Conservation (phyloP, 1,139 yeast genomes). For the Protomyces inundatus region DNA sequence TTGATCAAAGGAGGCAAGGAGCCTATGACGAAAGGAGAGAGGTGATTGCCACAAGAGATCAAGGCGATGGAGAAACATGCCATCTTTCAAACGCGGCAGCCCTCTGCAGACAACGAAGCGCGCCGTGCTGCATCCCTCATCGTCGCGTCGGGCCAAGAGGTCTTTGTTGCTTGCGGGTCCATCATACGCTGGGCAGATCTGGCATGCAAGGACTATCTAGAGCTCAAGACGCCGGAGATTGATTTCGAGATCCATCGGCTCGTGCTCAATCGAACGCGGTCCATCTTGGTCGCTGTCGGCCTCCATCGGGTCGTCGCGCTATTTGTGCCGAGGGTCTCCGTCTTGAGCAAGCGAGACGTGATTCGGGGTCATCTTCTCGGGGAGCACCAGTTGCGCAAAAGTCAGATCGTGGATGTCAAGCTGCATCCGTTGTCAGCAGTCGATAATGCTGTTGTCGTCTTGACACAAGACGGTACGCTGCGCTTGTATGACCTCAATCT, state of each 20-base stretch:
- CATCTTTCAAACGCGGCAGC: no score
- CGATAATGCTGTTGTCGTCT: constrained; percentile 17
- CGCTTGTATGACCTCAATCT: constrained; percentile 22
- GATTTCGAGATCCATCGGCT: background rate
- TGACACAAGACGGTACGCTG: constrained; percentile 17
- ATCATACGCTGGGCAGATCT: constrained; percentile 26
- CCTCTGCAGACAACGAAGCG: no score
- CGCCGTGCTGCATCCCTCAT: background rate
- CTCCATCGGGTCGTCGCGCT: constrained; percentile 1
- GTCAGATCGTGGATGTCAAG: constrained; percentile 3
- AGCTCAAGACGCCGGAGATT: background rate
- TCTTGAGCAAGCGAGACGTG: background rate
- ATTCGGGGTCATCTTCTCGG: constrained; percentile 16
- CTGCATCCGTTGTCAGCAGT: constrained; percentile 24
- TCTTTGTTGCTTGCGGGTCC: constrained; percentile 27
- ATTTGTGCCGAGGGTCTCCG: constrained; percentile 3
- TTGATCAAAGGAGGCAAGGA: no score
- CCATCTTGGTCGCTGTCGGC: constrained; percentile 9
- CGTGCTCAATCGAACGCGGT: background rate
- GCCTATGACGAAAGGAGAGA: no score
- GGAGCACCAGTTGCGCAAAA: background rate
- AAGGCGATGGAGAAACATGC: no score
- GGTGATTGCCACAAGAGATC: no score
- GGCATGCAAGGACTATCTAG: background rate
- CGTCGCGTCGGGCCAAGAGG: constrained; percentile 19